Conservation (phyloP, 164 flowering plant species). For the Cinnamomum micranthum region DNA sequence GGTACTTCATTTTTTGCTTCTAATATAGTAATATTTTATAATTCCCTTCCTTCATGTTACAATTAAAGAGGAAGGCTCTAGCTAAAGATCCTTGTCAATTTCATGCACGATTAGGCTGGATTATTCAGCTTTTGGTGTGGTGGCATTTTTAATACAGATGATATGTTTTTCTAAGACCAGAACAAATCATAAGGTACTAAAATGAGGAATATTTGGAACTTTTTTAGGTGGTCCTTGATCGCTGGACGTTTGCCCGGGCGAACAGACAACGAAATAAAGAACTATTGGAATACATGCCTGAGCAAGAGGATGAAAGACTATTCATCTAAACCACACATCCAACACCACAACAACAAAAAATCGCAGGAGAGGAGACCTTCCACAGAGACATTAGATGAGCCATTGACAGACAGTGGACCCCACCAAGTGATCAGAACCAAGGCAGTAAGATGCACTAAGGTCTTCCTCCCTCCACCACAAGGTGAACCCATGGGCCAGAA, state of each 20-base stretch:
- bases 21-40: no score
- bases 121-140: no score
- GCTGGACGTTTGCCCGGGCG: conserved; percentile 29
- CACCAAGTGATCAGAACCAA: conserved; percentile 14
- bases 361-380: conserved; percentile 1
- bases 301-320: conserved; percentile 12
- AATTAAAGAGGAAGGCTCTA: no score
- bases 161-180: no score
- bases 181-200: background rate
- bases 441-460: conserved; percentile 20
- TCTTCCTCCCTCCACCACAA: background rate
- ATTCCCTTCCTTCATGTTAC: no score
- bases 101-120: background rate
- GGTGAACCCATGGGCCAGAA: background rate
- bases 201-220: background rate
- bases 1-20: no score
- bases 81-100: no score
- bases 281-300: conserved; percentile 30
- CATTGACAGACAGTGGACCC: background rate
- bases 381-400: background rate
- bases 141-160: background rate
- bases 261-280: conserved; percentile 34
- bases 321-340: background rate
- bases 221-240: conserved; percentile 25
- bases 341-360: background rate